These are phyloP conservation scores for Euphrasia confusa DNA, from an alignment of 257 asterid species.

Conservation along the genomic window DNA sequence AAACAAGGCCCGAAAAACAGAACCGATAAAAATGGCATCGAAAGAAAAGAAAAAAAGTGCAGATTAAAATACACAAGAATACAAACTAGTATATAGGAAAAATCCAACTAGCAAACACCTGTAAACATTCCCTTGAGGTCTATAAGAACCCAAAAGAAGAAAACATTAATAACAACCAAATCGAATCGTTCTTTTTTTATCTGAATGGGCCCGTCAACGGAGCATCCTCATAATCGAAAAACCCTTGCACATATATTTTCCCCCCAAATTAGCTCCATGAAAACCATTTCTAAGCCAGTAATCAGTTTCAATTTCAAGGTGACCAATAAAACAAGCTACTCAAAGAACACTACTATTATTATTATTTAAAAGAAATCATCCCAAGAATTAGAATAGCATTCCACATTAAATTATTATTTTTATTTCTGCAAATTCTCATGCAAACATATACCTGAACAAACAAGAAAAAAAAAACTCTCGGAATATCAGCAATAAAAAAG, in stretches of 20 bases:
- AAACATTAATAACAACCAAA: not conserved
- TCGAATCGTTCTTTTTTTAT: slow-evolving; percentile 7
- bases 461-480: not conserved
- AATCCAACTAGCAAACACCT: not conserved
- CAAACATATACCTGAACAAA: not conserved
- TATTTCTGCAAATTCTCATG: not conserved
- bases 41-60: not conserved
- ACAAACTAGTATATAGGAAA: not conserved
- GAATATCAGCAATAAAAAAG: not conserved
- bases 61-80: not conserved
- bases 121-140: not conserved
- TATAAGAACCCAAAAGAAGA: not conserved
- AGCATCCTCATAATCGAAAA: slow-evolving; percentile 8
- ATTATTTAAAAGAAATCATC: no score
- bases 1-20: not conserved
- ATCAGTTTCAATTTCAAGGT: slow-evolving; percentile 1
- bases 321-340: slow-evolving; percentile 18
- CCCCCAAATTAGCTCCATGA: slow-evolving; percentile 14
- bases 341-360: no score
- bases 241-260: not conserved
- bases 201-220: not conserved
- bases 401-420: not conserved
- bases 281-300: slow-evolving; percentile 13
- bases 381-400: not conserved
- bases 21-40: not conserved